A percentile compares a stretch with the other conserved stretches of the same genome.
phyloP scores from a whole-genome alignment of 176 grass and related monocot species.

The Oropetium thomaeum region DNA sequence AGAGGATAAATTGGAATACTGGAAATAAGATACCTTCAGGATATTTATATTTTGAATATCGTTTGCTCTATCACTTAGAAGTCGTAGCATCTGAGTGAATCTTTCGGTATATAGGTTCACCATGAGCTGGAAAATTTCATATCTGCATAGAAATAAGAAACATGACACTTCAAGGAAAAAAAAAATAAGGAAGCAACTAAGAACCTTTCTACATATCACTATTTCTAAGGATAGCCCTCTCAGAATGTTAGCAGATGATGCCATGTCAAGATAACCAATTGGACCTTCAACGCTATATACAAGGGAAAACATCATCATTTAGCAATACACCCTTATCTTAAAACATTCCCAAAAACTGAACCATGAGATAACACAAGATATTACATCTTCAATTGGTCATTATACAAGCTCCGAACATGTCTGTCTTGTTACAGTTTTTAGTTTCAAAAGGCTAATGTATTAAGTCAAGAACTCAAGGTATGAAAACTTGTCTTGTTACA shows the following conservation, averaged over 20 bases:
- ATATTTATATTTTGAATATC: conserved; percentile 98
- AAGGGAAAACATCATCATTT: conserved; percentile 14
- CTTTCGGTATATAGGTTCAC: conserved; percentile 97
- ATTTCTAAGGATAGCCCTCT: not conserved
- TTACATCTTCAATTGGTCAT: not conserved
- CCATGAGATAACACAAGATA: conserved; percentile 10
- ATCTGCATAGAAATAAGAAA: conserved; percentile 59
- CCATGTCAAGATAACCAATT: conserved; percentile 28
- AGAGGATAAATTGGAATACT: not conserved
- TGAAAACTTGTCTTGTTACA: not conserved
- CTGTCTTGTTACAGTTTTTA: not conserved
- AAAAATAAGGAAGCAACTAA: conserved; percentile 12
- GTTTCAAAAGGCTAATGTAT: conserved; percentile 2
- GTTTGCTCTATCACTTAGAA: conserved; percentile 94
- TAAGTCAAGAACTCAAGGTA: not conserved
- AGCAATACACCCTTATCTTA: conserved; percentile 1
- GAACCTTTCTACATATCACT: not conserved
- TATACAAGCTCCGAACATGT: not conserved
- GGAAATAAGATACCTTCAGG: conserved; percentile 64
- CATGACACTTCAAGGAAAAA: conserved; percentile 25
- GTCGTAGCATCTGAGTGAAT: conserved; percentile 94
- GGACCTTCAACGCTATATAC: conserved; percentile 1
- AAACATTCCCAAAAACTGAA: not conserved
- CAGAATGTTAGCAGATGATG: conserved; percentile 5
- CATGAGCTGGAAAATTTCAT: conserved; percentile 98